phyloP scores from a whole-genome alignment of 495 filamentous ascomycete genomes.

The Bryoglossum gracile region DNA sequence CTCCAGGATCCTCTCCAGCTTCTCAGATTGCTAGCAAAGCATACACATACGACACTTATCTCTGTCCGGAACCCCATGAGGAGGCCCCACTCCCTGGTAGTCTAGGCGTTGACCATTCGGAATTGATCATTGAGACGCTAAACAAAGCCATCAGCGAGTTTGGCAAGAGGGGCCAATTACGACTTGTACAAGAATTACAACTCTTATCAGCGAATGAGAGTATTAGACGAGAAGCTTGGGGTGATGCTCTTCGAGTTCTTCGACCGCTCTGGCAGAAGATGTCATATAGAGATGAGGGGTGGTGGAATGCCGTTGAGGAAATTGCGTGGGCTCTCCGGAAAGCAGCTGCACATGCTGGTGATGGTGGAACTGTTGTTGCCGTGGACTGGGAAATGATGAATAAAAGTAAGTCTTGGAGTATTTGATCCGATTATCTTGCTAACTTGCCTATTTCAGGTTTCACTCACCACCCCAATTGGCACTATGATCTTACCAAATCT shows the following conservation, averaged over 20 bases:
- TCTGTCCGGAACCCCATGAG: conserved; percentile 68
- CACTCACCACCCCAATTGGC: conserved; percentile 50
- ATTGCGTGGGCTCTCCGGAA: conserved; percentile 67
- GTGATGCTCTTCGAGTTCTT: conserved; percentile 58
- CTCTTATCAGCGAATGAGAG: conserved; percentile 65
- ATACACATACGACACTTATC: conserved; percentile 76
- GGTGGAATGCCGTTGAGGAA: conserved; percentile 70
- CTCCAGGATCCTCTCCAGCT: conserved; percentile 59
- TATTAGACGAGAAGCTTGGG: conserved; percentile 54
- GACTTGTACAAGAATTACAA: conserved; percentile 60
- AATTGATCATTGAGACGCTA: conserved; percentile 52
- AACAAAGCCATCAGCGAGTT: conserved; percentile 60
- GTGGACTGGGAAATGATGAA: conserved; percentile 84
- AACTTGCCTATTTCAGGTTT: conserved; percentile 40
- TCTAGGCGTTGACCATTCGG: conserved; percentile 54
- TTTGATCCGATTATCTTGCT: conserved; percentile 3
- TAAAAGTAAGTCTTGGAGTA: conserved; percentile 43
- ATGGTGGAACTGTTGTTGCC: conserved; percentile 58
- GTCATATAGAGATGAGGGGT: conserved; percentile 70
- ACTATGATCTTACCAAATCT: conserved; percentile 67
- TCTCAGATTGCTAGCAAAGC: conserved; percentile 60
- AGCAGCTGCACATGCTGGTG: conserved; percentile 56
- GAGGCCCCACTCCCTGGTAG: conserved; percentile 54
- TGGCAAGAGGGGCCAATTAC: conserved; percentile 24
- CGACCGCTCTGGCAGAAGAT: conserved; percentile 64